These are phyloP conservation scores for Xylaria sp. DNA, from an alignment of 2,329 filamentous ascomycete species.

Conservation along the genomic window DNA sequence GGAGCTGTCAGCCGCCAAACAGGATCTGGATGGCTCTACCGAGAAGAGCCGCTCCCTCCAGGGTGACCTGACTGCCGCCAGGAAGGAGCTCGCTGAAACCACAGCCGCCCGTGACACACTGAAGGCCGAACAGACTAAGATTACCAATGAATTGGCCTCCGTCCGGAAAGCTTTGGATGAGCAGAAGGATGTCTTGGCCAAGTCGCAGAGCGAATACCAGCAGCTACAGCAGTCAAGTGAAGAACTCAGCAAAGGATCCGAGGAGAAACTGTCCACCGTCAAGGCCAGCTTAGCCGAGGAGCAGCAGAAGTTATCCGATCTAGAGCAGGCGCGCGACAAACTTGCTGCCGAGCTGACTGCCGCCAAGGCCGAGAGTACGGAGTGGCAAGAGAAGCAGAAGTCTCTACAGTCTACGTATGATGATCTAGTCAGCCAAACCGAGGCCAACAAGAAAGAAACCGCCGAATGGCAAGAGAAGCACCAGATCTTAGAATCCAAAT, in stretches of 20 bases:
- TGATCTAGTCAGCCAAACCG: conserved; percentile 36
- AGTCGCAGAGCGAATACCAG: conserved; percentile 30
- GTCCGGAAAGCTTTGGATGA: conserved; percentile 33
- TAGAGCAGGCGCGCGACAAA: conserved; percentile 33
- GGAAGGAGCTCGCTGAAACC: conserved; percentile 45
- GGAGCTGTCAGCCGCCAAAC: conserved; percentile 44
- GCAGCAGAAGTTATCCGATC: conserved; percentile 40
- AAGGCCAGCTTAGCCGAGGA: conserved; percentile 37
- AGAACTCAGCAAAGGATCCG: conserved; percentile 31
- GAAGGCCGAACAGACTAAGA: conserved; percentile 36
- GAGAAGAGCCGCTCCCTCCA: conserved; percentile 45
- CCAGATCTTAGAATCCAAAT: conserved; percentile 26
- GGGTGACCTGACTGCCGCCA: conserved; percentile 42
- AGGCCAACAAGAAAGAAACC: conserved; percentile 21
- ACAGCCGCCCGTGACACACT: conserved; percentile 42
- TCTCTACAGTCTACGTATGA: conserved; percentile 31
- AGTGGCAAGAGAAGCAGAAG: conserved; percentile 34
- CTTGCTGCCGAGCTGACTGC: conserved; percentile 33
- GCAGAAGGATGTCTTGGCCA: conserved; percentile 31
- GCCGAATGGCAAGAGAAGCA: conserved; percentile 39
- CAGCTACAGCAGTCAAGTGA: conserved; percentile 20
- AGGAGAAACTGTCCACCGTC: conserved; percentile 23
- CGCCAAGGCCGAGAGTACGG: conserved; percentile 33
- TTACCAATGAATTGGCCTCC: conserved; percentile 34
- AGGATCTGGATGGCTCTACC: conserved; percentile 43